Evolutionary conservation across 768 basidiomycete genomes (phyloP).

Genomic region (Atractiella rhizophila): DNA sequence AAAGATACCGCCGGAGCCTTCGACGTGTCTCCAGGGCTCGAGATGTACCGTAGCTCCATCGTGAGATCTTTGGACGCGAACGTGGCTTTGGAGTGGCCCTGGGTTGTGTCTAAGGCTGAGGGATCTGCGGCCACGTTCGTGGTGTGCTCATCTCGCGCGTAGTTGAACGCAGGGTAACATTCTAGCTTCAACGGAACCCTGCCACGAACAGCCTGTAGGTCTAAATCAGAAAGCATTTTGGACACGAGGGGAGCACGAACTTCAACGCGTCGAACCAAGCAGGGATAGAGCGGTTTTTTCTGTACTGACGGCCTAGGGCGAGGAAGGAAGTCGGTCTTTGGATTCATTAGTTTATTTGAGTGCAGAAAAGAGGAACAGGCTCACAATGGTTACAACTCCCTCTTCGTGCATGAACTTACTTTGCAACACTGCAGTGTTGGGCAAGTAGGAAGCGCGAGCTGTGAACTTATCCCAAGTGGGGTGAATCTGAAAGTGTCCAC

Average conservation of each 20-base stretch:
- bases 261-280: slow-evolving; percentile 58
- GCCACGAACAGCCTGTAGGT: slow-evolving; percentile 69
- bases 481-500: slow-evolving; percentile 15
- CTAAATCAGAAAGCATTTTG: too few relatives aligned
- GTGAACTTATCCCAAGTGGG: slow-evolving; percentile 4
- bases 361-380: background rate
- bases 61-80: slow-evolving; percentile 18
- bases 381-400: background rate
- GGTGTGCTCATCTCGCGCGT: slow-evolving; percentile 50
- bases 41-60: slow-evolving; percentile 16
- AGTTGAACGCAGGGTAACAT: slow-evolving; percentile 90
- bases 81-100: slow-evolving; percentile 28
- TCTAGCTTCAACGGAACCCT: slow-evolving; percentile 53
- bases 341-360: background rate
- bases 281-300: slow-evolving; percentile 44
- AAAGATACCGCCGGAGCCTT: slow-evolving; percentile 25
- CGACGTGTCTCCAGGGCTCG: slow-evolving; percentile 5
- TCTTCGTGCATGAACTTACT: slow-evolving; percentile 15
- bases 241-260: too few relatives aligned
- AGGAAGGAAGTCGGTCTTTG: slow-evolving; percentile 44
- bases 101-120: slow-evolving; percentile 13
- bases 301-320: slow-evolving; percentile 27
- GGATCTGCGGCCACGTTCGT: slow-evolving; percentile 28
- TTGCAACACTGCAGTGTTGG: slow-evolving; percentile 11
- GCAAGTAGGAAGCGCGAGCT: slow-evolving; percentile 15